A percentile compares a stretch with the other conserved stretches of the same genome.
Conservation (phyloP, 345 rosid species). For the Citrus reticulata region DNA sequence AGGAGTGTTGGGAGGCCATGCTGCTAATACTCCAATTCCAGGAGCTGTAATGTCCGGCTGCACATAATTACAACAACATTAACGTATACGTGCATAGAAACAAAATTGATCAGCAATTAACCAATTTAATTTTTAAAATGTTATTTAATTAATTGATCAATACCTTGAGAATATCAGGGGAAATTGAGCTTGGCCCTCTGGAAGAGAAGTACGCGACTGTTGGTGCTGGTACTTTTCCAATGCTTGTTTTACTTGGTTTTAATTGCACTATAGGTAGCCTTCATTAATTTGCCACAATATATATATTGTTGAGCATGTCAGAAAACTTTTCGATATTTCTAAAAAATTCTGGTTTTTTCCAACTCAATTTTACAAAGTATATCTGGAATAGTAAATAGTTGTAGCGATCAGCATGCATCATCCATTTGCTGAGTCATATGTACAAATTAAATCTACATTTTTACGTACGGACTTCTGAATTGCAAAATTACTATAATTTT, state of each 20-base stretch:
- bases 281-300: slow-evolving; percentile 9
- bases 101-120: neutral
- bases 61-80: neutral
- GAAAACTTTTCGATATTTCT: neutral
- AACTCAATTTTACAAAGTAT: no score
- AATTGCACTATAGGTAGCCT: slow-evolving; percentile 43
- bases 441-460: no score
- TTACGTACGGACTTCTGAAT: no score
- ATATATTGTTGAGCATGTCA: neutral
- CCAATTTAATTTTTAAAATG: no score
- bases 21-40: slow-evolving; percentile 63
- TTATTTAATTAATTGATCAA: neutral
- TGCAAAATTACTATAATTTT: no score
- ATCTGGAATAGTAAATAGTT: no score
- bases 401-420: no score
- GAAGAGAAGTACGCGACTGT: slow-evolving; percentile 40
- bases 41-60: slow-evolving; percentile 79
- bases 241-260: slow-evolving; percentile 40
- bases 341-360: no score
- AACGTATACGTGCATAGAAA: no score
- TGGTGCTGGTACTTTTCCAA: slow-evolving; percentile 43
- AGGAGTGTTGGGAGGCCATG: slow-evolving; percentile 66
- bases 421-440: no score
- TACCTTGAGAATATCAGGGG: slow-evolving; percentile 73
- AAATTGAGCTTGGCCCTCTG: slow-evolving; percentile 54